Conservation (phyloP, 1,284 basidiomycete genomes). For the Golubevia pallescens region DNA sequence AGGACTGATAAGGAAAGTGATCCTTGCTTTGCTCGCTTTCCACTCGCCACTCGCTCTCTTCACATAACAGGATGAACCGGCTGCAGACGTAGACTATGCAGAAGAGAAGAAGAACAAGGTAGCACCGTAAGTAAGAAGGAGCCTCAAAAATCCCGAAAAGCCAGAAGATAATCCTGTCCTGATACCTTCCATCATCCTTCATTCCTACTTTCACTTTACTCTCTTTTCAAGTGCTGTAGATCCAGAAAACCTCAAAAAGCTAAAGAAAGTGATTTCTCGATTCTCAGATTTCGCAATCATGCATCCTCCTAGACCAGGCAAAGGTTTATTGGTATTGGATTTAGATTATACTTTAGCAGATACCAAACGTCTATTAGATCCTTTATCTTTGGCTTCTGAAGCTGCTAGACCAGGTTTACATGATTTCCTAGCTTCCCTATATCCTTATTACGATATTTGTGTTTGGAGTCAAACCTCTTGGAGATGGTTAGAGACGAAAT, state of each 20-base stretch:
- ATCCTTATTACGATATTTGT: constrained; percentile 55
- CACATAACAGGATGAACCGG: too few relatives aligned
- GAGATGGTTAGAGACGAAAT: constrained; percentile 89
- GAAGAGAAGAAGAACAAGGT: too few relatives aligned
- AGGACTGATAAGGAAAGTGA: too few relatives aligned
- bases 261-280: constrained; percentile 33
- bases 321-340: constrained; percentile 81
- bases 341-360: constrained; percentile 73
- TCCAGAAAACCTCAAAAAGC: constrained; percentile 19
- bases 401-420: constrained; percentile 82
- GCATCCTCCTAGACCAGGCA: constrained; percentile 71
- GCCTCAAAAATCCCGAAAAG: too few relatives aligned
- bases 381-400: constrained; percentile 70
- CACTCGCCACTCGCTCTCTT: too few relatives aligned
- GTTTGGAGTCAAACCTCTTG: constrained; percentile 72
- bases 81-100: too few relatives aligned
- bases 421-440: constrained; percentile 70
- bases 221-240: too few relatives aligned
- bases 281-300: constrained; percentile 43
- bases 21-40: too few relatives aligned
- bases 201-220: too few relatives aligned
- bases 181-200: too few relatives aligned
- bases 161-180: too few relatives aligned
- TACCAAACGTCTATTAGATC: background rate
- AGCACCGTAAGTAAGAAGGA: too few relatives aligned